phyloP scores from a whole-genome alignment of 2,329 filamentous ascomycete genomes.

The Daldinia sp. region DNA sequence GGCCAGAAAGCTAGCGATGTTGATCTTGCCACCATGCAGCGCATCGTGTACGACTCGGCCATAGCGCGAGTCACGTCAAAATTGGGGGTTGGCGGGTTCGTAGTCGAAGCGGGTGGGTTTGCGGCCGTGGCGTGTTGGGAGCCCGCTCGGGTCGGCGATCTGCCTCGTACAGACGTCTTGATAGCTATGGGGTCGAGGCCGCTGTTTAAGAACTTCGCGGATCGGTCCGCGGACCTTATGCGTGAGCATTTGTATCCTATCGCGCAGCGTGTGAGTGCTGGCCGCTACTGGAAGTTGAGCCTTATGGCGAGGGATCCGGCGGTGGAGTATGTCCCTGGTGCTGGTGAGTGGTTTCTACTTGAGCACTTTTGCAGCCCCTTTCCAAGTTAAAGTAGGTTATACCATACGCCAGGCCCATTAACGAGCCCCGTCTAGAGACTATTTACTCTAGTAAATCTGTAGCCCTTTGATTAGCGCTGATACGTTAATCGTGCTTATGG shows the following conservation, averaged over 20 bases:
- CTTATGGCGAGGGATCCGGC: conserved; percentile 36
- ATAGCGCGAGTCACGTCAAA: conserved; percentile 11
- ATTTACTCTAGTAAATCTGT: not conserved
- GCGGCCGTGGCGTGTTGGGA: conserved; percentile 35
- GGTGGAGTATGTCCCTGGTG: conserved; percentile 29
- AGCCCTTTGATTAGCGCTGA: not conserved
- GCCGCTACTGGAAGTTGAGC: conserved; percentile 34
- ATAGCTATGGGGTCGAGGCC: not conserved
- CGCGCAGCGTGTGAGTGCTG: conserved; percentile 22
- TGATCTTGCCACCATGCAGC: conserved; percentile 3
- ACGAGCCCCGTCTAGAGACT: not conserved
- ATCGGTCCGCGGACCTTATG: not conserved
- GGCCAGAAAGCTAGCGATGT: conserved; percentile 3
- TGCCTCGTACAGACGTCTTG: not conserved
- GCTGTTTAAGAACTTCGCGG: conserved; percentile 4
- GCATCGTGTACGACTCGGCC: conserved; percentile 6
- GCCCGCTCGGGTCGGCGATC: conserved; percentile 5
- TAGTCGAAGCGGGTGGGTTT: conserved; percentile 35
- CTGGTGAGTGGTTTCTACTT: conserved; percentile 20
- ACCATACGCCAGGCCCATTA: no score
- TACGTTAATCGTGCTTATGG: not conserved
- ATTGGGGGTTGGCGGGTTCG: conserved; percentile 27
- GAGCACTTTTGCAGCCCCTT: not conserved
- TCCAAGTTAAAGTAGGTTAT: not conserved
- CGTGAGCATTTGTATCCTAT: conserved; percentile 16